Evolutionary conservation across 208 protist species (phyloP).

Genomic region (Acanthamoeba lenticulata): DNA sequence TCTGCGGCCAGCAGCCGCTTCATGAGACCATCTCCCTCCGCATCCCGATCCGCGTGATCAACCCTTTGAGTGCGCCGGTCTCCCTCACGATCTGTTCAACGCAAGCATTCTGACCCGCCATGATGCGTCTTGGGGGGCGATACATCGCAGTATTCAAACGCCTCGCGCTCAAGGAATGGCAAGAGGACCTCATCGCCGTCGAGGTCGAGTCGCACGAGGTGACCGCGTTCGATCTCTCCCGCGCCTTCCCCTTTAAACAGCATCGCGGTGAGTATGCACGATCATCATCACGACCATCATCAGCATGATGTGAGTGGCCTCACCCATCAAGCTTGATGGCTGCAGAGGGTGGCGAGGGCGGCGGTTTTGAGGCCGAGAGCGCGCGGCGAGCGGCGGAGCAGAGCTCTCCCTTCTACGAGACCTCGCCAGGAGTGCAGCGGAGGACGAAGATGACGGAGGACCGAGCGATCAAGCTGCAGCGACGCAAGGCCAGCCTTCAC

Average conservation of each 20-base stretch:
- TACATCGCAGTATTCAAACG: constrained; percentile 1
- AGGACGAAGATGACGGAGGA: constrained; percentile 35
- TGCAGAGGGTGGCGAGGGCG: not conserved
- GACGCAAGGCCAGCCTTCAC: not conserved
- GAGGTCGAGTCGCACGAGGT: not conserved
- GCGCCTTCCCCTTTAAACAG: not conserved
- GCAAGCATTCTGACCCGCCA: too few relatives aligned
- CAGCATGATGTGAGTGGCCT: too few relatives aligned
- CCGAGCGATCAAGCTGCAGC: not conserved
- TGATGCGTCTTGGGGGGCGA: not conserved
- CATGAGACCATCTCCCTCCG: not conserved
- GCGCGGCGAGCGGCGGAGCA: not conserved
- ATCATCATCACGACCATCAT: too few relatives aligned
- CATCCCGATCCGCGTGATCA: not conserved
- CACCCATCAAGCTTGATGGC: not conserved
- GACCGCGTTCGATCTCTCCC: not conserved
- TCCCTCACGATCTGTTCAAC: too few relatives aligned
- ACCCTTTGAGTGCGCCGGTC: not conserved
- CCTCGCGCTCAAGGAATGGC: not conserved
- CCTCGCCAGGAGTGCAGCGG: not conserved
- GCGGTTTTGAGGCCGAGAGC: not conserved
- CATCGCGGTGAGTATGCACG: not conserved
- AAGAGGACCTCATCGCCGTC: not conserved
- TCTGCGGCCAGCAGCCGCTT: not conserved
- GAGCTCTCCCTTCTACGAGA: not conserved